Base-by-base conservation (phyloP, 495 filamentous ascomycete genomes). In the Neurospora discreta region DNA sequence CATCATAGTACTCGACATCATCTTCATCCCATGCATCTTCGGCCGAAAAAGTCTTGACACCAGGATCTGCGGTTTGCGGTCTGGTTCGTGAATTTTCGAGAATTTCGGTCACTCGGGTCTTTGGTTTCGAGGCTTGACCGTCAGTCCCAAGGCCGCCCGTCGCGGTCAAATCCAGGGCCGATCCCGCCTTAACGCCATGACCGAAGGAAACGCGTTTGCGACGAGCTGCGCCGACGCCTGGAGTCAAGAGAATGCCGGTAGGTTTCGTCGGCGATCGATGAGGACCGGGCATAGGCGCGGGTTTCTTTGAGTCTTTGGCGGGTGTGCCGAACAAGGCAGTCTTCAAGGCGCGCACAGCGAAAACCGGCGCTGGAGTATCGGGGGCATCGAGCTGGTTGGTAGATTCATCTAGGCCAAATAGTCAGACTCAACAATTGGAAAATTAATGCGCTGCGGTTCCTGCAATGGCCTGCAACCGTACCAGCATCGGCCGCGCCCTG, bases 191-290 rank as follows among this genome's bases (percentile, higher is more conserved):
- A 38, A 94, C 84, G 78, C 90, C 80, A 78, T 89, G 80, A 74
- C 89, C 84, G 80, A 98, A 99, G 0, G 95, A 94, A 23, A 99
- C 95, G 6, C 92, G 95, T 78, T 98, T 98, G 52, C 92, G 89
- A 69, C 90, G 88, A 70, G 90, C 87, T 8, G 90, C 87, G 13
- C 86, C 91, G 3, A 92, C 94, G 0, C 95, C 94, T 2, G 96
- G 96, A 0, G 96, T 98, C 71, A 97, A 82, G 8, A 99, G 87
- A 69, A 99, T 99, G 70, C 85, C 83, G 18, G 79, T 76, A 2
- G 83, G 85, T 69, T 84, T 87, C 44, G 77, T 77, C 3, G 83
- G 82, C 3, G 84, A 83, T 68, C 77, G 80, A 20, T 77, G 76
- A 42, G 73, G 74, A 10, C 65, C 40, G 8, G 68, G 52, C 39